Base-by-base conservation (phyloP, 2,329 filamentous ascomycete species). In the Microdochium paspali region DNA sequence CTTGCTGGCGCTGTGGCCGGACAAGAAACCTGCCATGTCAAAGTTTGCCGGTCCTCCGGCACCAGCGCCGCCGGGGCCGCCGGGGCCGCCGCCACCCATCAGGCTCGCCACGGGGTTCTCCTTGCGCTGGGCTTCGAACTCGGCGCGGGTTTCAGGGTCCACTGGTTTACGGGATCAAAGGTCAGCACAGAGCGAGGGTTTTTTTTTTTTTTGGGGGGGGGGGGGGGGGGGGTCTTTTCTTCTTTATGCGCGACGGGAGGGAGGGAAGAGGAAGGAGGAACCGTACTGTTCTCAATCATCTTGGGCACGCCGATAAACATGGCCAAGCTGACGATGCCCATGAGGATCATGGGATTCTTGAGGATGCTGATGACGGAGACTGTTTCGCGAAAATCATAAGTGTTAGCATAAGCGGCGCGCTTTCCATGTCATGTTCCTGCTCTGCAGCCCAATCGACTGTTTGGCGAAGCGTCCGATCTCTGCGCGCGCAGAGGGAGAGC, bases 331-430 rank as follows among this genome's bases (percentile, higher is more conserved):
- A 93, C 82, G 28, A 95, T 68, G 4, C 85, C 90, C 72, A 98
- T 85, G 51, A 98, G 76, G 53, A 97, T 96, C 90, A 97, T 97
- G 3, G 93, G 93, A 62, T 88, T 95, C 73, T 93, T 93, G 58
- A 96, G 73, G 48, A 96, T 82, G 49, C 79, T 80, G 49, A 96
- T 61, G n/a, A 90, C 75, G 18, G 84, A 88, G 69, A 91, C 85
- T 89, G 54, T 43, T 18, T 39, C 40, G 4, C 46, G 44, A 40
- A 40, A 7, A 7, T 21, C 39, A 3, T 44, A 25, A 7, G 23
- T 26, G 42, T 44, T 7, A 24, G 24, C 23, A 44, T 44, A n/a
- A n/a, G n/a, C n/a, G n/a, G n/a, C n/a, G n/a, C n/a, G 18, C n/a
- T 18, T 18, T 44, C 23, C 26, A 4, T 18, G 9, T 24, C 42